Base-by-base conservation (phyloP, 139 green algal genomes). In the Trebouxia sp. region DNA sequence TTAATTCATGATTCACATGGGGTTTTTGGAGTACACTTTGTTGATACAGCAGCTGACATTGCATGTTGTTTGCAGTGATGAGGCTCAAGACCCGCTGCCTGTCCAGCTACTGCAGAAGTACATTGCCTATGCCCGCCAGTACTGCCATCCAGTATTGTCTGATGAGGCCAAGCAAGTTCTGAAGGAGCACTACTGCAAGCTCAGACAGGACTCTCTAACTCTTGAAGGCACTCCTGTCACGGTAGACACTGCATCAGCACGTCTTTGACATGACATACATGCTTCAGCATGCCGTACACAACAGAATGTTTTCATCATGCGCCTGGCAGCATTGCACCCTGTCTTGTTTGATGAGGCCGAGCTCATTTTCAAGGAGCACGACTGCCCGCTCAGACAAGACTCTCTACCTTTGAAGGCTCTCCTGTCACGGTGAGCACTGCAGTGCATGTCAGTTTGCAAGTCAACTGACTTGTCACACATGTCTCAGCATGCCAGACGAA, bases 101-200 rank as follows among this genome's bases (percentile, higher is more conserved):
- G 45, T 79, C 48, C 86, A 87, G 70, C 89, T 98, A 77, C 81
- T 98, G 39, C 87, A 87, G 45, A 97, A 95, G 88, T 98, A 96
- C 89, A 93, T 98, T 32, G 88, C 94, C 0, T 99, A 99, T 82
- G 95, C 94, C 3, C 78, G 89, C n/a, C 58, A 92, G 80, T 93
- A 96, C 80, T 87, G 92, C 47, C 83, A 91, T 32, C 95, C 95
- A 0, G 69, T 80, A 37, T 83, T 98, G 7, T 88, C 89, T n/a
- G 79, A 85, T 26, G 93, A 93, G 47, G 91, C 92, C 15, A 90
- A 87, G 75, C 65, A 87, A 26, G 85, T 90, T 8, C 79, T 92
- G 62, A 83, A 90, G 82, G 35, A 81, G 24, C 95, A 94, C 78
- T 97, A 95, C 82, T 84, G 96, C 38, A 78, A 93, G 51, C 84